phyloP scores from a whole-genome alignment of 371 early-diverging fungal species.

The Apophysomyces sp. region DNA sequence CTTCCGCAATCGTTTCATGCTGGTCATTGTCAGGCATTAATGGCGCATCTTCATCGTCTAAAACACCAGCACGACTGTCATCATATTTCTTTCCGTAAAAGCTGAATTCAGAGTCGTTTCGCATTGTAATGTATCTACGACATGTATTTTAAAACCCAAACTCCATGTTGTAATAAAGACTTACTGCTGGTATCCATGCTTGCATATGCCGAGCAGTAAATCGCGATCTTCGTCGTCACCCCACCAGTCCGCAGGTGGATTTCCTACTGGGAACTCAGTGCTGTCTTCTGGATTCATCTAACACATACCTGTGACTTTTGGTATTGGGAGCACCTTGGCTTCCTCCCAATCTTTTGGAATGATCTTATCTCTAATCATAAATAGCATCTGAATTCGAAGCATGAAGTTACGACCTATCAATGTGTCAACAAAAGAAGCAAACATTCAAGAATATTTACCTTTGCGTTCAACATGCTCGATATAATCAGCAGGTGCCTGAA shows the following conservation, averaged over 20 bases:
- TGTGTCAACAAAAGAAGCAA: background rate
- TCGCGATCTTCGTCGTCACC: slow-evolving; percentile 81
- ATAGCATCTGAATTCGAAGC: slow-evolving; percentile 73
- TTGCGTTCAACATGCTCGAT: slow-evolving; percentile 73
- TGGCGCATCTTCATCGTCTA: slow-evolving; percentile 33
- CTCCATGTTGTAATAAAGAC: background rate
- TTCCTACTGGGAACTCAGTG: slow-evolving; percentile 1
- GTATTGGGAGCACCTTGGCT: slow-evolving; percentile 45
- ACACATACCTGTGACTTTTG: slow-evolving; percentile 50
- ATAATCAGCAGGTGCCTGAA: slow-evolving; percentile 72
- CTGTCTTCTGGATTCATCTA: background rate
- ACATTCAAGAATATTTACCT: slow-evolving; percentile 11
- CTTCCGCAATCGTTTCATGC: slow-evolving; percentile 9
- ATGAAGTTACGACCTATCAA: slow-evolving; percentile 61
- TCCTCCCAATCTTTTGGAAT: slow-evolving; percentile 52
- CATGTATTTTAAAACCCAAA: background rate
- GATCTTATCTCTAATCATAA: slow-evolving; percentile 68
- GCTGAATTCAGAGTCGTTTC: slow-evolving; percentile 69
- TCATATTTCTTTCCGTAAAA: slow-evolving; percentile 63
- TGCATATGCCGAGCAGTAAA: slow-evolving; percentile 74
- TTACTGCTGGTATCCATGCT: slow-evolving; percentile 79
- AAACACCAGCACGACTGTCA: slow-evolving; percentile 39
- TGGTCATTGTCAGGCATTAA: slow-evolving; percentile 6
- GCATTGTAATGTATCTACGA: slow-evolving; percentile 48
- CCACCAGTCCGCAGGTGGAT: slow-evolving; percentile 82